Evolutionary conservation across 768 basidiomycete species (phyloP).

Genomic region (Sutorius australiensis): DNA sequence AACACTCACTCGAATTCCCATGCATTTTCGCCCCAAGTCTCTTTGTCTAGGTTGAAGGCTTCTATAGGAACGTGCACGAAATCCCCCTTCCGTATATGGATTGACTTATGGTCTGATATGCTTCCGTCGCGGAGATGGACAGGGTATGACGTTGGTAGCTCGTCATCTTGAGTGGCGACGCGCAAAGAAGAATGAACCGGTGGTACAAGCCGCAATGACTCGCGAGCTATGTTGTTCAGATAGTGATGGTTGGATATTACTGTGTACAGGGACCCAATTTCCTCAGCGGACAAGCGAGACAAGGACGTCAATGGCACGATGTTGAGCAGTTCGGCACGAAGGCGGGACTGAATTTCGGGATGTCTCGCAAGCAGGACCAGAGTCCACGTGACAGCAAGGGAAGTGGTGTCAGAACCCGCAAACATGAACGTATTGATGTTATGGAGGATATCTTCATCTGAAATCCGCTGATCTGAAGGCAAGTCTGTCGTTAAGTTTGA

Average conservation of each 20-base stretch:
- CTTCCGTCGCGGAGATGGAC: constrained; percentile 50
- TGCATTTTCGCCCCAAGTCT: constrained; percentile 75
- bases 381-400: constrained; percentile 81
- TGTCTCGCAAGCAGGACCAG: constrained; percentile 69
- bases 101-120: constrained; percentile 37
- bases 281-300: constrained; percentile 54
- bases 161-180: constrained; percentile 73
- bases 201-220: constrained; percentile 73
- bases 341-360: constrained; percentile 60
- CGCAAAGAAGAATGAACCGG: constrained; percentile 81
- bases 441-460: constrained; percentile 82
- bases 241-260: constrained; percentile 59
- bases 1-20: constrained; percentile 72
- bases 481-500: constrained; percentile 75
- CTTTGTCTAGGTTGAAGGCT: constrained; percentile 74
- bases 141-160: constrained; percentile 66
- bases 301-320: constrained; percentile 40
- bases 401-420: constrained; percentile 85
- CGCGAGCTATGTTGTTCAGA: constrained; percentile 72
- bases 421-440: constrained; percentile 90
- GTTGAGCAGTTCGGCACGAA: constrained; percentile 64
- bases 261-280: constrained; percentile 57
- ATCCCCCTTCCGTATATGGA: constrained; percentile 62
- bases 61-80: constrained; percentile 78
- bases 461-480: constrained; percentile 65